phyloP scores from a whole-genome alignment of 768 basidiomycete genomes.

The Chalciporus pseudorubinellus region DNA sequence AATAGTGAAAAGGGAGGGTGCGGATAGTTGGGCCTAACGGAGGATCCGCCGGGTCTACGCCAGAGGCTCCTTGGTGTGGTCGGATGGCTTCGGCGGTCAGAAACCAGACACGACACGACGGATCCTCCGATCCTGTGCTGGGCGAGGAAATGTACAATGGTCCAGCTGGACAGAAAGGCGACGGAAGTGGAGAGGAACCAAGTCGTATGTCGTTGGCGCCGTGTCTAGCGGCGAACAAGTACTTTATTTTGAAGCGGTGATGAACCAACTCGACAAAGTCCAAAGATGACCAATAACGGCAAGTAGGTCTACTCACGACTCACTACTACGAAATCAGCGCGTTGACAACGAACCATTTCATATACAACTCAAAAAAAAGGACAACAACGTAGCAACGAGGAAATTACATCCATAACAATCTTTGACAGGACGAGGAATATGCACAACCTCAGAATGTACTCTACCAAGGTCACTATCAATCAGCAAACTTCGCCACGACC shows the following conservation, averaged over 20 bases:
- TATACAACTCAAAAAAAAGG: not conserved
- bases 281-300: conserved; percentile 19
- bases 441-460: not conserved
- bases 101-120: conserved; percentile 47
- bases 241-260: conserved; percentile 4
- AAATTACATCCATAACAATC: conserved; percentile 1
- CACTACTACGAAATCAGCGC: no score
- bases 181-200: not conserved
- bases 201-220: conserved; percentile 10
- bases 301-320: conserved; percentile 4
- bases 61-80: conserved; percentile 39
- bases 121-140: conserved; percentile 37
- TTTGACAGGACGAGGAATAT: not conserved
- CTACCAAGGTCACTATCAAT: not conserved
- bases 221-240: conserved; percentile 15
- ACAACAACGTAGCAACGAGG: conserved; percentile 16
- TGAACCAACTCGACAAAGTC: conserved; percentile 1
- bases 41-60: conserved; percentile 56
- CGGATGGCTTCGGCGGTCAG: conserved; percentile 34
- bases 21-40: conserved; percentile 14
- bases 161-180: conserved; percentile 6
- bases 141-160: not conserved
- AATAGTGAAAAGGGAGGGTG: not conserved
- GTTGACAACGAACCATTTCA: not conserved
- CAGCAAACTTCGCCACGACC: not conserved